Conservation (phyloP, 2,329 filamentous ascomycete genomes). For the Pseudogymnoascus sp. region DNA sequence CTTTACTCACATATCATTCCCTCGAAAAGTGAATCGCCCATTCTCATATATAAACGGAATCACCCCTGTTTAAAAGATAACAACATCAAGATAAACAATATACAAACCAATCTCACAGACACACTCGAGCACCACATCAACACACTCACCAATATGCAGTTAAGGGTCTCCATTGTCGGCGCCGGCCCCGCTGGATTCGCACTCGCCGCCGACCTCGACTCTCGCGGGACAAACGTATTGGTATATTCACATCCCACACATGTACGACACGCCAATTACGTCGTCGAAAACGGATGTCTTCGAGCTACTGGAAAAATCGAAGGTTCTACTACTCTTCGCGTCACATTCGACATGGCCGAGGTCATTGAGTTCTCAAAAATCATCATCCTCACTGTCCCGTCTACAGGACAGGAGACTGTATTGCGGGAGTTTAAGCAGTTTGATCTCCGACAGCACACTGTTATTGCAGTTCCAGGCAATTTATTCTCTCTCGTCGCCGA, state of each 20-base stretch:
- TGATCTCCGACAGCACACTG: neutral
- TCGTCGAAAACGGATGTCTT: constrained; percentile 13
- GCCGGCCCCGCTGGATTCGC: constrained; percentile 16
- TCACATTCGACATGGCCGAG: constrained; percentile 22
- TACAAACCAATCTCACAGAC: neutral
- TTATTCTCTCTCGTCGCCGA: constrained; percentile 23
- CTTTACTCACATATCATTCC: neutral
- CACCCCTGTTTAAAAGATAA: neutral
- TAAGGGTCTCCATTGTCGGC: constrained; percentile 18
- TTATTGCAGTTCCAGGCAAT: constrained; percentile 26
- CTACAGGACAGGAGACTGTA: neutral
- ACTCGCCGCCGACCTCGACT: constrained; percentile 12
- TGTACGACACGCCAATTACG: constrained; percentile 16
- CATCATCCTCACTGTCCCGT: constrained; percentile 21
- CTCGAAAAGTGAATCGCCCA: neutral
- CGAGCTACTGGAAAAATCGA: constrained; percentile 17
- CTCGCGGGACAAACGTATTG: constrained; percentile 19
- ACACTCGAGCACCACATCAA: neutral
- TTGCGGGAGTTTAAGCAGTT: neutral
- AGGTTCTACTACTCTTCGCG: constrained; percentile 12
- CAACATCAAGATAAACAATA: neutral
- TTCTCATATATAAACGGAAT: neutral
- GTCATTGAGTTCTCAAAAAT: constrained; percentile 22
- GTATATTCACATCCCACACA: constrained; percentile 24
- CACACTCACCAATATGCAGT: neutral